Evolutionary conservation across 257 asterid species (phyloP), one percentile per base, ranked within the genome.

Genomic region (Scutellaria barbata): DNA sequence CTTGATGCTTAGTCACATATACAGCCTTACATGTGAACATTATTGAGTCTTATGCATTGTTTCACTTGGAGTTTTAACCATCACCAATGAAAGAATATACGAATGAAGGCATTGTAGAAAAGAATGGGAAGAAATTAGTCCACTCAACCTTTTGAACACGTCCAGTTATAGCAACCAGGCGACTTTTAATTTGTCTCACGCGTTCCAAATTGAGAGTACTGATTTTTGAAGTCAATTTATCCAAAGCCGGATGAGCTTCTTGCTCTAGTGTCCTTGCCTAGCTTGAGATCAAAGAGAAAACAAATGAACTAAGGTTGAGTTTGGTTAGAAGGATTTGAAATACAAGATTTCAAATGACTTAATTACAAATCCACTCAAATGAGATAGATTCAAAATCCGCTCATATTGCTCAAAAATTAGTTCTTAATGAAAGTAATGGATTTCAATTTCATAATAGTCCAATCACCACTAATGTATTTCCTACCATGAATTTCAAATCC

Each of bases 231-330:
- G 98, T 94, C 81, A 94, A 56, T 76, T 84, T 94, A 83, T 94
- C 97, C 66, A 94, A 77, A 0, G 98, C 98, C 6, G 98, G 97
- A 86, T 90, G 96, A 76, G 97, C 98, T 84, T 94, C 98, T 82
- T 82, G 96, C 80, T 91, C 98, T 86, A 94, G 67, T 60, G 96
- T 89, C 82, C 92, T 84, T 69, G 97, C 97, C 98, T 94, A 74
- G 76, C 73, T 81, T 81, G 67, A 57, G 66, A 81, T 22, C 78
- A 74, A 53, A 71, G 64, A 7, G 53, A 41, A 16, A 76, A 22
- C 20, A 50, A 35, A 54, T 20, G 17, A 14, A 9, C 35, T 30
- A 30, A 30, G 35, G 35, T 2, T 30, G 35, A 30, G 35, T 3
- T 30, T 30, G 35, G 35, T 30, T 30, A 30, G 35, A 30, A 30